Evolutionary conservation across 805 yeast genomes (phyloP), one percentile per base, ranked within the genome.

Genomic region (Sugiyamaella americana): DNA sequence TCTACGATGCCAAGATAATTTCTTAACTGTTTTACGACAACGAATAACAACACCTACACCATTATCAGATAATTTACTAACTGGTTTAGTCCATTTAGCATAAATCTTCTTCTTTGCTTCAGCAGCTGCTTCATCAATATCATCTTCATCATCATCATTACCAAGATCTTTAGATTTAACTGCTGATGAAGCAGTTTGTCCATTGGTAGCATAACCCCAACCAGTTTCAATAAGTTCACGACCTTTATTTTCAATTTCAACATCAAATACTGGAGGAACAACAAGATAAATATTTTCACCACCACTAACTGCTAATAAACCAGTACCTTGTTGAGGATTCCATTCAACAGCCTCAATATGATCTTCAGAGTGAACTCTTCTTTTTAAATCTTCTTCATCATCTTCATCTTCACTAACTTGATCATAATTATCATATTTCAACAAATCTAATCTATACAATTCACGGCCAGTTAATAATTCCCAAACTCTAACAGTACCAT

Each of bases 401-500:
- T 76, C 78, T 5, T 62, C 67, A 21, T 64, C 59, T 29, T 49
- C 54, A 8, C 47, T 54, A 3, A 55, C 58, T 40, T 52, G 54
- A 34, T 51, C 54, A 47, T 63, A 63, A 11, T 59, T 53, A 44
- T 78, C 74, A 5, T 51, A 53, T 26, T 56, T 54, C 18, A 63
- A 54, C 4, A 66, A 55, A 41, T 62, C 57, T 22, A 59, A 41
- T 51, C 78, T 77, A 74, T 78, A 86, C 43, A 91, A 86, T 71
- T 91, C 94, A 67, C 98, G 81, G 40, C 98, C 98, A 3, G 97
- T 87, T 50, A 88, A 69, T 17, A 88, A 82, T 69, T 93, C 98
- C 98, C 98, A 93, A n/a, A 93, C 75, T 57, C 96, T 77, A 4
- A 93, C 89, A 16, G 89, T 77, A 46, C 98, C 98, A 63, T 93